Conservation (phyloP, 352 stramenopile species). For the Globisporangium echinulatum region DNA sequence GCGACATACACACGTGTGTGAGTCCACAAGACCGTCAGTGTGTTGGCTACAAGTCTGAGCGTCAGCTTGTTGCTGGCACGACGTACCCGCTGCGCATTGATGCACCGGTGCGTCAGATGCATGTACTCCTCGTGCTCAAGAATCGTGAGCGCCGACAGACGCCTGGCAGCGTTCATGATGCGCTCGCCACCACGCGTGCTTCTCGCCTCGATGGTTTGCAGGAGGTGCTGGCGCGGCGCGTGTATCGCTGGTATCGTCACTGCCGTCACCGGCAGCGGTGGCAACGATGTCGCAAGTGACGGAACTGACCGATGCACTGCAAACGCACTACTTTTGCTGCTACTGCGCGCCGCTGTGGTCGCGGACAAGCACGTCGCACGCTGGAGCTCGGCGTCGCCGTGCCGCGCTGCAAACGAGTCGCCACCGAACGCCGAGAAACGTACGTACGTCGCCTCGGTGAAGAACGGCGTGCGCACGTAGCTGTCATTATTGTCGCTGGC, state of each 20-base stretch:
- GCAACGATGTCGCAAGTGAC: too few species aligned
- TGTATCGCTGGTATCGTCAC: background rate
- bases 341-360: background rate
- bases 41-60: slow-evolving; percentile 7
- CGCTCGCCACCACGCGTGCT: slow-evolving; percentile 2
- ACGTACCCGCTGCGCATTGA: slow-evolving; percentile 34
- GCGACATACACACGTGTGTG: background rate
- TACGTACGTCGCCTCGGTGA: slow-evolving; percentile 31
- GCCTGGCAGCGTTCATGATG: slow-evolving; percentile 25
- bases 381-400: slow-evolving; percentile 21
- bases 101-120: slow-evolving; percentile 33
- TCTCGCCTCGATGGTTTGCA: slow-evolving; percentile 25
- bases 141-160: slow-evolving; percentile 44
- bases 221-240: slow-evolving; percentile 20
- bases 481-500: background rate
- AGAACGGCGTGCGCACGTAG: slow-evolving; percentile 13
- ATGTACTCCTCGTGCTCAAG: slow-evolving; percentile 48
- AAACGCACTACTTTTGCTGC: background rate
- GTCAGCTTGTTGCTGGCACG: background rate
- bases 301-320: too few species aligned
- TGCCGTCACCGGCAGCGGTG: too few species aligned
- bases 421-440: slow-evolving; percentile 26
- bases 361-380: slow-evolving; percentile 17
- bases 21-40: background rate
- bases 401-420: slow-evolving; percentile 16